A percentile compares a stretch with the other conserved stretches of the same genome.
phyloP scores from a whole-genome alignment of 768 basidiomycete genomes.

The Pleurotus giganteus region DNA sequence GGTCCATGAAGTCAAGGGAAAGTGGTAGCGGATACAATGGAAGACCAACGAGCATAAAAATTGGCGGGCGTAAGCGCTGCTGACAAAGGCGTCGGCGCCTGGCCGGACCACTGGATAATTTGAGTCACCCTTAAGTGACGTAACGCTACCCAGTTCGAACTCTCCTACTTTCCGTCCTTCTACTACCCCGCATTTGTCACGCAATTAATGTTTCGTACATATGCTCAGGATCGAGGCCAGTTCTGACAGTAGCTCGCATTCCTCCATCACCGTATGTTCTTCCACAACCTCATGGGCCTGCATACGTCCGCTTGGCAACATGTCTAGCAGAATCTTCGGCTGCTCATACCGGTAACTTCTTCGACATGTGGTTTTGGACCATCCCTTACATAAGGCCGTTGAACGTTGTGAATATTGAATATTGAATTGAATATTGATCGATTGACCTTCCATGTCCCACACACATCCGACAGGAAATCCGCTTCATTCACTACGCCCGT shows the following conservation, averaged over 20 bases:
- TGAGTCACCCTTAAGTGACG: too few relatives aligned
- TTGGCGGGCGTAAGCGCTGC: not conserved
- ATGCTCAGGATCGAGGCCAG: not conserved
- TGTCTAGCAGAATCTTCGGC: not conserved
- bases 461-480: constrained; percentile 6
- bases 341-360: not conserved
- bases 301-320: not conserved
- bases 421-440: not conserved
- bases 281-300: constrained; percentile 3
- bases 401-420: not conserved
- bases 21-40: not conserved
- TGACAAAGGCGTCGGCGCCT: not conserved
- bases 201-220: not conserved
- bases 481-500: too few relatives aligned
- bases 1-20: constrained; percentile 4
- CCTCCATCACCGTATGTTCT: not conserved
- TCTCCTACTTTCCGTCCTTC: too few relatives aligned
- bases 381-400: not conserved
- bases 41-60: not conserved
- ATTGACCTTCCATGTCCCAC: not conserved
- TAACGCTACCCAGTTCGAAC: too few relatives aligned
- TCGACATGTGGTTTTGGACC: not conserved
- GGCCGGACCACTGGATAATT: too few relatives aligned
- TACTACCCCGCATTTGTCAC: too few relatives aligned
- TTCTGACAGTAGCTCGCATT: not conserved